A percentile compares a stretch with the other conserved stretches of the same genome.
These are phyloP conservation scores for Telopea speciosissima DNA, from an alignment of 177 flowering plant species.

Conservation along the genomic window DNA sequence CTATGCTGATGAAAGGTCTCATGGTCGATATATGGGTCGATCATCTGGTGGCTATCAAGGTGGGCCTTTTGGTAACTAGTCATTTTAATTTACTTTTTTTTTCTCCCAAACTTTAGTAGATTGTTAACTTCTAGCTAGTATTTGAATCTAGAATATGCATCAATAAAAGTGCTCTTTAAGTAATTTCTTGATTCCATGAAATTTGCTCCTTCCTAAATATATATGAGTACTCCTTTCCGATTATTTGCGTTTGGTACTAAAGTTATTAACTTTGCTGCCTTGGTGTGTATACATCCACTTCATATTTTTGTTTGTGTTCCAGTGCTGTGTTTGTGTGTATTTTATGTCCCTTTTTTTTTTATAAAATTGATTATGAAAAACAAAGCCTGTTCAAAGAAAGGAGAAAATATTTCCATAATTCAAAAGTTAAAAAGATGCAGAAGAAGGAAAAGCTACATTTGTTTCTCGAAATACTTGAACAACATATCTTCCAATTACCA, in stretches of 20 bases:
- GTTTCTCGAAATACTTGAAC: too few species aligned
- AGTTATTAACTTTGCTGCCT: not conserved
- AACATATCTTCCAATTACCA: too few species aligned
- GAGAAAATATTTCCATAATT: too few species aligned
- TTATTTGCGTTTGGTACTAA: not conserved
- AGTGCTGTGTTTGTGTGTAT: not conserved
- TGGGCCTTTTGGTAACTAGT: conserved; percentile 35
- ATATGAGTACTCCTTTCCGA: not conserved
- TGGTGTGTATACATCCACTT: not conserved
- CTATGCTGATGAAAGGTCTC: conserved; percentile 74
- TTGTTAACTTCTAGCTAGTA: not conserved
- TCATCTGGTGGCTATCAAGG: conserved; percentile 56
- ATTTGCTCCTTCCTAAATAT: not conserved
- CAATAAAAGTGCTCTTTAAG: not conserved
- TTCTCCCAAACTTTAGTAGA: not conserved
- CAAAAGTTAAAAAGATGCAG: too few species aligned
- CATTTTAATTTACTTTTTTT: not conserved
- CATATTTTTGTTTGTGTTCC: too few species aligned
- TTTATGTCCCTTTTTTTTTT: not conserved
- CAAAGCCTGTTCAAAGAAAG: not conserved
- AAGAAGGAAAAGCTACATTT: not conserved
- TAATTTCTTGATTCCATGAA: not conserved
- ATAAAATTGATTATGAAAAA: not conserved
- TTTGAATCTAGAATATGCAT: not conserved
- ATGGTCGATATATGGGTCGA: conserved; percentile 64